Base-by-base conservation (phyloP, 768 basidiomycete genomes). In the Gymnopilus dilepis region DNA sequence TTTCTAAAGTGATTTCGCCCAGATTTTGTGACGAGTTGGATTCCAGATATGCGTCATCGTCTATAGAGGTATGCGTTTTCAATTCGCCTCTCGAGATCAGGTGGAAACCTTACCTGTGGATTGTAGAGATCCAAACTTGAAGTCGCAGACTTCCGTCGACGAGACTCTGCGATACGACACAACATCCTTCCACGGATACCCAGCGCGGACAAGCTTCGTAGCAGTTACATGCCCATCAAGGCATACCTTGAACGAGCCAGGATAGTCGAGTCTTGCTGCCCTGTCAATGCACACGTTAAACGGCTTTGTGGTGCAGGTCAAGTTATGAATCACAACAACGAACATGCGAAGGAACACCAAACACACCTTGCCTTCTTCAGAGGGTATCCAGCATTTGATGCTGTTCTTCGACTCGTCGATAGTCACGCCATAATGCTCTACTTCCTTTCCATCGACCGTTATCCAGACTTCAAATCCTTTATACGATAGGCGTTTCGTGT, bases 351-450 rank as follows among this genome's bases (percentile, higher is more conserved):
- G 15, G 34, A 17, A 15, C 15, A 21, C 0, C 3, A 3, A 54
- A 38, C 41, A 6, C 34, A 62, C 60, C 55, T 62, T 56, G 26
- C 45, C 60, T 3, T 22, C 28, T 24, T 62, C 60, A 12, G 55
- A 62, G 22, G 60, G 54, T 4, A 62, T 62, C 60, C 60, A 62
- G 26, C 55, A 62, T 24, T 11, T 51, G 41, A 40, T 26, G 21
- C 33, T 37, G 28, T 31, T 50, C 5, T 26, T 50, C 7, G 8
- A 17, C 30, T 56, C 55, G 26, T 62, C 34, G 7, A 56, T 1
- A 8, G 33, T 12, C 19, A 58, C 26, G 6, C n/a, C 48, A 28
- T 60, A 60, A 22, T 60, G 42, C 6, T 21, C 17, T 1, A 60
- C 52, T 9, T 34, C 40, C 31, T 55, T 53, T 4, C 42, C 52